phyloP scores from a whole-genome alignment of 345 rosid species.

The Brassica cretica region DNA sequence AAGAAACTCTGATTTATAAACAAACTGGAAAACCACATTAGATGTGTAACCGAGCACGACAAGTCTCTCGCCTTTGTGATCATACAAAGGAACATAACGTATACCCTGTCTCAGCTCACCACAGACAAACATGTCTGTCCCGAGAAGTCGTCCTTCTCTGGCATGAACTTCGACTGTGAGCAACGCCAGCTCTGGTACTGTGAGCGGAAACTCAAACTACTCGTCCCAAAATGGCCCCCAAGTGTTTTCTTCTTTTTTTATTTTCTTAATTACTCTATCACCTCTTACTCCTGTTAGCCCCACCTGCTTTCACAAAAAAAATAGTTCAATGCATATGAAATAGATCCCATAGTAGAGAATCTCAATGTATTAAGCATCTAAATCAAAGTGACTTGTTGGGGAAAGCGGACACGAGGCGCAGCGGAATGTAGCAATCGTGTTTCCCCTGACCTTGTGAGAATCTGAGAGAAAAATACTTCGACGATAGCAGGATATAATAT shows the following conservation, averaged over 20 bases:
- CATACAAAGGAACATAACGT: conserved; percentile 60
- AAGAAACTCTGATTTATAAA: not conserved
- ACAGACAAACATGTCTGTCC: conserved; percentile 77
- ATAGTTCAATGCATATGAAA: too few relatives aligned
- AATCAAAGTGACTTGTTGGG: too few relatives aligned
- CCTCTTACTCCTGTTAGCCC: conserved; percentile 70
- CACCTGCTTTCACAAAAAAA: conserved; percentile 43
- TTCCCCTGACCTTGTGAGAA: too few relatives aligned
- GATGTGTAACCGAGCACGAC: conserved; percentile 48
- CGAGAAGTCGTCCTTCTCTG: conserved; percentile 65
- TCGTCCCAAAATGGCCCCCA: conserved; percentile 74
- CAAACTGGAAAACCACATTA: conserved; percentile 52
- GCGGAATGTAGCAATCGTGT: too few relatives aligned
- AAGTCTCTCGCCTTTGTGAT: conserved; percentile 53
- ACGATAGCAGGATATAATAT: too few relatives aligned
- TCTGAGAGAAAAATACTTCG: too few relatives aligned
- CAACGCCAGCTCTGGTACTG: conserved; percentile 67
- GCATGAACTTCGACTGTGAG: conserved; percentile 69
- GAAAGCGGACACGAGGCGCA: too few relatives aligned
- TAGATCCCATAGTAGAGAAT: too few relatives aligned
- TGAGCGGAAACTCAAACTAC: conserved; percentile 60
- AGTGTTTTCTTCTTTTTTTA: conserved; percentile 54
- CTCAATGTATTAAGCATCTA: too few relatives aligned
- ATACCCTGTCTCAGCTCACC: conserved; percentile 59
- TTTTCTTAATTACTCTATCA: conserved; percentile 58